Percentiles rank a stretch among this genome's conserved stretches.
phyloP scores from a whole-genome alignment of 2,329 filamentous ascomycete species.

The Parafenestella ontariensis region DNA sequence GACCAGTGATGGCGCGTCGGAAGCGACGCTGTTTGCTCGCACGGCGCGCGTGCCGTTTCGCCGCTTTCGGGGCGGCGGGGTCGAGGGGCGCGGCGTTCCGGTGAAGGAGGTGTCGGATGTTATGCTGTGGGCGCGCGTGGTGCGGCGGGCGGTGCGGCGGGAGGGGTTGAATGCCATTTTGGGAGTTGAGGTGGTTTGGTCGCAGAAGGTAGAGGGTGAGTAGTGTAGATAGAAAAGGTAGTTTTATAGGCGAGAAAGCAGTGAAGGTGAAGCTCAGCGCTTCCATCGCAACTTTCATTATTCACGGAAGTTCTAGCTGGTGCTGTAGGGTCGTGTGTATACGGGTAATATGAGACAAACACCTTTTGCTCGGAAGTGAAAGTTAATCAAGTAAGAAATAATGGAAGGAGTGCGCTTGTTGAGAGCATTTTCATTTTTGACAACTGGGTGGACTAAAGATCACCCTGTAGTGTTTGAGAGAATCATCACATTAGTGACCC shows the following conservation, averaged over 20 bases:
- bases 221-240: neutral
- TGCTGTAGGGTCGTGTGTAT: no score
- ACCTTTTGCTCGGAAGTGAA: no score
- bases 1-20: neutral
- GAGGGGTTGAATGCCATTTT: neutral
- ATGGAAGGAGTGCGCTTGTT: no score
- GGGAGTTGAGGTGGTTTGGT: neutral
- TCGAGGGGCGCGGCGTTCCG: conserved; percentile 1
- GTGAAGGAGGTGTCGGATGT: conserved; percentile 6
- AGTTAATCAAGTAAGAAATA: no score
- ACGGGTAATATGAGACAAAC: no score
- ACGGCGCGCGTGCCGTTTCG: neutral
- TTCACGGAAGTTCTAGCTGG: no score
- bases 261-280: neutral
- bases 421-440: no score
- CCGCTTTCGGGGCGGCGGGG: neutral
- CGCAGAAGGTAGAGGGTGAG: neutral
- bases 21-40: neutral
- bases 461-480: no score
- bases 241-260: neutral
- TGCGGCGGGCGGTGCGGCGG: conserved; percentile 1
- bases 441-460: no score
- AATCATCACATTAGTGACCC: no score
- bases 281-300: no score
- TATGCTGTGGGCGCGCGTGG: conserved; percentile 11